phyloP scores from a whole-genome alignment of 768 basidiomycete genomes.

The Pulveroboletus sp. region DNA sequence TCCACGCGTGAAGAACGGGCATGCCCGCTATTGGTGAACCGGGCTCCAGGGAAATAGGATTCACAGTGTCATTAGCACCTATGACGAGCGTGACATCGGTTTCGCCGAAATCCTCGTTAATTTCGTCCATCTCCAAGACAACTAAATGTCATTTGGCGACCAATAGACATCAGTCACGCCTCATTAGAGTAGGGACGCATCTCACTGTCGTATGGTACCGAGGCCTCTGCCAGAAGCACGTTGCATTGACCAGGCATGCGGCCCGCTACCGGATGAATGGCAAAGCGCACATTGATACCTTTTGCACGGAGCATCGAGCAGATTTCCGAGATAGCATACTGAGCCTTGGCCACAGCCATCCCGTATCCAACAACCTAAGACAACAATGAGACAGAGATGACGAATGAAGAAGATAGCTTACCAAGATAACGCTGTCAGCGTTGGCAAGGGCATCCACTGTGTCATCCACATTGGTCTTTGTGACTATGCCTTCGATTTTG shows the following conservation, averaged over 20 bases:
- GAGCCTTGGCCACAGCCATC: constrained; percentile 90
- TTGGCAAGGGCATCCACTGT: constrained; percentile 73
- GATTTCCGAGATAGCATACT: constrained; percentile 75
- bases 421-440: constrained; percentile 80
- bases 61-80: constrained; percentile 90
- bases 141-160: constrained; percentile 39
- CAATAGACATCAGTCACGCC: background rate
- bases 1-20: constrained; percentile 91
- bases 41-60: constrained; percentile 82
- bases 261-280: constrained; percentile 87
- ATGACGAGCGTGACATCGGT: constrained; percentile 90
- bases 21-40: constrained; percentile 88
- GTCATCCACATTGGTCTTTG: constrained; percentile 75
- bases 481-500: constrained; percentile 81
- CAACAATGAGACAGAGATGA: constrained; percentile 4
- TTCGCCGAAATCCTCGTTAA: constrained; percentile 86
- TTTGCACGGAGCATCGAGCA: constrained; percentile 65
- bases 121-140: constrained; percentile 91
- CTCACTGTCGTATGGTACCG: constrained; percentile 85
- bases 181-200: constrained; percentile 2
- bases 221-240: constrained; percentile 85
- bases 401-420: constrained; percentile 21
- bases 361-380: constrained; percentile 77
- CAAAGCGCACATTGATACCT: constrained; percentile 78
- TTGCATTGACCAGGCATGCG: constrained; percentile 94